A percentile compares a stretch with the other conserved stretches of the same genome.
Conservation (phyloP, 306 rosid genomes). For the Quercus agrifolia region DNA sequence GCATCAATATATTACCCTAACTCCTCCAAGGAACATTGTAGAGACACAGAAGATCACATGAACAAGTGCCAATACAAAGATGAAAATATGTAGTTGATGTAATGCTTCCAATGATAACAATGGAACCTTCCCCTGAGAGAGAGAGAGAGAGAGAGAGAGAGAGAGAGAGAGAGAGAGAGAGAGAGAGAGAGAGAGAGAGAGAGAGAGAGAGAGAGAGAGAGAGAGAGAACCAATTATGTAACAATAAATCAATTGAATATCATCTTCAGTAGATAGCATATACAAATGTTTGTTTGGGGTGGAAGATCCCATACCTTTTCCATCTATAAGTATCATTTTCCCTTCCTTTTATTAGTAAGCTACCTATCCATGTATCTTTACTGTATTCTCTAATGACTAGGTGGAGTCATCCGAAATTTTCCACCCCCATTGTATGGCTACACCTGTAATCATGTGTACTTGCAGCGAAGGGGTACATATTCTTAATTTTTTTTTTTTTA, state of each 20-base stretch:
- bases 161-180: slow-evolving; percentile 12
- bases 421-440: background rate
- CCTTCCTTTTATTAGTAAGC: background rate
- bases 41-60: slow-evolving; percentile 74
- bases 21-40: slow-evolving; percentile 74
- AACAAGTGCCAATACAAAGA: slow-evolving; percentile 81
- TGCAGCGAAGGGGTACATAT: background rate
- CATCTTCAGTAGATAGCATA: background rate
- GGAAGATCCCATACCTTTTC: too few species aligned
- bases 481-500: background rate
- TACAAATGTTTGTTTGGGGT: background rate
- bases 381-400: too few species aligned
- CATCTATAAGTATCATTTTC: background rate
- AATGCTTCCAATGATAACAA: slow-evolving; percentile 70
- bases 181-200: slow-evolving; percentile 24
- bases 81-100: slow-evolving; percentile 89
- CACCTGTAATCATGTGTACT: background rate
- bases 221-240: background rate
- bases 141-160: slow-evolving; percentile 21
- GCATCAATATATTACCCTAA: slow-evolving; percentile 50
- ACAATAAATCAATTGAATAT: background rate
- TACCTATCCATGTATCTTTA: too few species aligned
- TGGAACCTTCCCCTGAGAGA: slow-evolving; percentile 73
- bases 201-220: background rate
- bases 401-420: too few species aligned